Base-by-base conservation (phyloP, 306 rosid species). In the Cicer chorassanicum region DNA sequence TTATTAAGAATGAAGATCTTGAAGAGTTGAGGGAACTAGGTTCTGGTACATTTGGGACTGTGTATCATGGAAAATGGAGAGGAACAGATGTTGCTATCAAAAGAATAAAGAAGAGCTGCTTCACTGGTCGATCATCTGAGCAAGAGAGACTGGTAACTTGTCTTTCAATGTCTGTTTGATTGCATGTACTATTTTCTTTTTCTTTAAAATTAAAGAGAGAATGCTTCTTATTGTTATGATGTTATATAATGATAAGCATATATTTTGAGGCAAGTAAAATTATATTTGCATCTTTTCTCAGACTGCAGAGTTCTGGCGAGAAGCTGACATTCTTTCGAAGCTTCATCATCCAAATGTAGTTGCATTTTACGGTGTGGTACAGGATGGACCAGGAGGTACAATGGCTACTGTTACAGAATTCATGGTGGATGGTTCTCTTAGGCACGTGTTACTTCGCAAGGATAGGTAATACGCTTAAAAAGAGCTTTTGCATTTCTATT, bases 281-380 rank as follows among this genome's bases (percentile, higher is more conserved):
- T 72, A 49, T 63, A 40, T 56, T 71, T 81, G 40, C 74, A 75
- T 57, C 78, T 45, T 41, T 70, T 77, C 61, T 78, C 88, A 93
- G 98, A 85, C 92, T 42, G 50, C 80, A 50, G 98, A 93, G 80
- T 93, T 93, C 86, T 93, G 98, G 98, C 85, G 96, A 77, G 98
- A 93, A 93, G 98, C 98, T 59, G 98, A 78, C 82, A 93, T 93
- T 78, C 98, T 93, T 76, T 93, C 98, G 53, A 90, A 93, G 89
- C 98, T 93, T 85, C 97, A 93, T 74, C 98, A 93, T 87, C 98
- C 98, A 80, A 93, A 93, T 82, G 98, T 93, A 46, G 96, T 93
- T 46, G 98, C 98, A 57, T 90, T 93, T 78, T 93, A 93, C 82
- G 98, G 98, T 80, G 97, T 93, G 67, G 98, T 93, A 80, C 98